These are phyloP conservation scores for Aureobasidium mangrovei DNA, from an alignment of 2,329 filamentous ascomycete species.

Conservation along the genomic window DNA sequence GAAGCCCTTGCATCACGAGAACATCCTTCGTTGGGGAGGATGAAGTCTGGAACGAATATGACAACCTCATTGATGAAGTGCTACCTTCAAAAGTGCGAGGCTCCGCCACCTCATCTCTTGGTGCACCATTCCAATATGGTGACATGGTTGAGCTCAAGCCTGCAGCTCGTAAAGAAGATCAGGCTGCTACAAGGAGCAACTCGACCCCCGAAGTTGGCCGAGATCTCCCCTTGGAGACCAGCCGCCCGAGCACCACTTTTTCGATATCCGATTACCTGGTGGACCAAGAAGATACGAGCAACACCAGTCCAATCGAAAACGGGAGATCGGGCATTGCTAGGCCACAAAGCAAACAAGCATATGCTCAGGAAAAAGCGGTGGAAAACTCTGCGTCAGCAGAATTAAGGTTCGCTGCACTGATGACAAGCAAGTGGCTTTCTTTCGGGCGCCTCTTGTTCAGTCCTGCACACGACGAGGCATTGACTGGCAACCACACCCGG, in stretches of 20 bases:
- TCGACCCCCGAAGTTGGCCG: neutral
- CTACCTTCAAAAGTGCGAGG: slow-evolving; percentile 43
- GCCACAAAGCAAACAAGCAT: neutral
- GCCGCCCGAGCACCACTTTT: slow-evolving; percentile 15
- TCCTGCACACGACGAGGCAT: slow-evolving; percentile 63
- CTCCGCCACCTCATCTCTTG: slow-evolving; percentile 49
- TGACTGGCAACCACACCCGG: slow-evolving; percentile 49
- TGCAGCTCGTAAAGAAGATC: slow-evolving; percentile 4
- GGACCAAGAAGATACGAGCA: neutral
- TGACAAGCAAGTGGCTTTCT: slow-evolving; percentile 79
- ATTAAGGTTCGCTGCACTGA: slow-evolving; percentile 69
- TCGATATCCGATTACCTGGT: slow-evolving; percentile 16
- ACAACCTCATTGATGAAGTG: slow-evolving; percentile 72
- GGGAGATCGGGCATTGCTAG: neutral
- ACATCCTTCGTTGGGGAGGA: slow-evolving; percentile 57
- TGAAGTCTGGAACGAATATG: slow-evolving; percentile 90
- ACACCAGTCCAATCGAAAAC: neutral
- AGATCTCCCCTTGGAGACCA: neutral
- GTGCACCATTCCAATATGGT: slow-evolving; percentile 45
- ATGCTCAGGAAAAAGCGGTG: neutral
- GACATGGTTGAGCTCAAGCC: slow-evolving; percentile 21
- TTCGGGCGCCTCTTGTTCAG: slow-evolving; percentile 79
- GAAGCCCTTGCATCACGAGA: slow-evolving; percentile 53
- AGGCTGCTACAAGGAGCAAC: slow-evolving; percentile 1
- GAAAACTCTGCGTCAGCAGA: slow-evolving; percentile 45